Evolutionary conservation across 2,329 filamentous ascomycete species (phyloP).

Genomic region (Penicillium sp.): DNA sequence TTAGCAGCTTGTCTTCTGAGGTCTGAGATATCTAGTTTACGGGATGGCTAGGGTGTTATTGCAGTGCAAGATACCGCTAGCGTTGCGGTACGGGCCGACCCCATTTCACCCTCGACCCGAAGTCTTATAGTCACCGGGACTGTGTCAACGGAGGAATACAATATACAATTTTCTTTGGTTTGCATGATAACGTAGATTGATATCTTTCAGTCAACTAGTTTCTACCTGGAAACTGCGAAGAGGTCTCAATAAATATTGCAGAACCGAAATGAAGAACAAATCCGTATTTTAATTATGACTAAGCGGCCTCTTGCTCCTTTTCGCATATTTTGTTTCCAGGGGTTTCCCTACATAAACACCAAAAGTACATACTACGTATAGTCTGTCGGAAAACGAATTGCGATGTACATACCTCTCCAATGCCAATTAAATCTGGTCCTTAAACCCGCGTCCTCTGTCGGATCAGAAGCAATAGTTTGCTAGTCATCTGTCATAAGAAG

Average conservation of each 20-base stretch:
- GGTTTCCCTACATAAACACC: background rate
- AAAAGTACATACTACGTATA: background rate
- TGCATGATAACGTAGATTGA: no score
- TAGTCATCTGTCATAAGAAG: no score
- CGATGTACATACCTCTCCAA: background rate
- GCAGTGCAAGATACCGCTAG: background rate
- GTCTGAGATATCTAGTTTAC: background rate
- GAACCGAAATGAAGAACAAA: no score
- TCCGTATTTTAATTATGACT: no score
- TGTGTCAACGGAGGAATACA: no score
- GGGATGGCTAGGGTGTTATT: no score
- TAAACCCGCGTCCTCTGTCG: background rate
- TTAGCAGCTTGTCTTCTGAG: background rate
- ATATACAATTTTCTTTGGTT: no score
- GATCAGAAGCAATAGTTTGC: no score
- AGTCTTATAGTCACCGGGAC: no score
- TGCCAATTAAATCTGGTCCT: background rate
- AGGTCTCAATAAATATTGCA: no score
- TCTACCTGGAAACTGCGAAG: no score
- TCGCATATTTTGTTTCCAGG: background rate
- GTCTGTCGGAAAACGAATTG: background rate
- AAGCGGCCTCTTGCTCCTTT: background rate
- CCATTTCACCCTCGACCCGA: background rate
- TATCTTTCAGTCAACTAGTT: no score
- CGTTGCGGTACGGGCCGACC: background rate